phyloP scores from a whole-genome alignment of 768 basidiomycete genomes.

The Suillus variegatus region DNA sequence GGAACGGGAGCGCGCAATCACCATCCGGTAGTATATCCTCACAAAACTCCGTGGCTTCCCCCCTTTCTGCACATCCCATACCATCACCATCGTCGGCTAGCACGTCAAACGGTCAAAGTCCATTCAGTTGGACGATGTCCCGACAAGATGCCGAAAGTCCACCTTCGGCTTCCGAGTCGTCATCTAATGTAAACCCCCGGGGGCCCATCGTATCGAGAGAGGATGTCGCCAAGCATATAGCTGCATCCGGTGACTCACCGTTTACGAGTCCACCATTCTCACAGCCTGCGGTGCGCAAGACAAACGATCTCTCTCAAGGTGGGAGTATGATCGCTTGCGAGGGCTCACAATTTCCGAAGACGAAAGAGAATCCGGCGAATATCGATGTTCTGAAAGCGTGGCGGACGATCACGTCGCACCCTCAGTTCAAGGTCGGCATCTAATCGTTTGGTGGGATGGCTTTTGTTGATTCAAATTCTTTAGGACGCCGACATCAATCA shows the following conservation, averaged over 20 bases:
- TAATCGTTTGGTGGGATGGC: not conserved
- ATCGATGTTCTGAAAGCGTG: conserved; percentile 80
- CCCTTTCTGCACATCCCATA: conserved; percentile 20
- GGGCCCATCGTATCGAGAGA: conserved; percentile 46
- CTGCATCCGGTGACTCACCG: conserved; percentile 56
- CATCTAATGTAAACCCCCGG: conserved; percentile 11
- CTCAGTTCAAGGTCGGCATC: conserved; percentile 68
- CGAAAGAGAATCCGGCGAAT: conserved; percentile 68
- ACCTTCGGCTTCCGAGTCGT: conserved; percentile 42
- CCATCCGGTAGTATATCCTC: conserved; percentile 21
- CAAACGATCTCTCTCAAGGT: conserved; percentile 43
- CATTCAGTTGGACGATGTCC: conserved; percentile 28
- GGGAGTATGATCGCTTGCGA: conserved; percentile 61
- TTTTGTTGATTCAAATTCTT: conserved; percentile 8
- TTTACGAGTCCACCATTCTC: conserved; percentile 40
- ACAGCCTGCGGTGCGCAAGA: conserved; percentile 40
- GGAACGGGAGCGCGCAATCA: conserved; percentile 17
- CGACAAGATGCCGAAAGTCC: conserved; percentile 29
- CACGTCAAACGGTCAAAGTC: conserved; percentile 25
- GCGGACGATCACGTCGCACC: conserved; percentile 73
- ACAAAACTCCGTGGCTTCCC: conserved; percentile 5
- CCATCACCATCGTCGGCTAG: conserved; percentile 27
- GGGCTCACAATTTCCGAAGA: conserved; percentile 68
- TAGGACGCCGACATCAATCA: conserved; percentile 80
- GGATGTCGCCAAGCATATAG: conserved; percentile 53